These are phyloP conservation scores for Lactarius akahatsu DNA, from an alignment of 768 basidiomycete species.

Conservation along the genomic window DNA sequence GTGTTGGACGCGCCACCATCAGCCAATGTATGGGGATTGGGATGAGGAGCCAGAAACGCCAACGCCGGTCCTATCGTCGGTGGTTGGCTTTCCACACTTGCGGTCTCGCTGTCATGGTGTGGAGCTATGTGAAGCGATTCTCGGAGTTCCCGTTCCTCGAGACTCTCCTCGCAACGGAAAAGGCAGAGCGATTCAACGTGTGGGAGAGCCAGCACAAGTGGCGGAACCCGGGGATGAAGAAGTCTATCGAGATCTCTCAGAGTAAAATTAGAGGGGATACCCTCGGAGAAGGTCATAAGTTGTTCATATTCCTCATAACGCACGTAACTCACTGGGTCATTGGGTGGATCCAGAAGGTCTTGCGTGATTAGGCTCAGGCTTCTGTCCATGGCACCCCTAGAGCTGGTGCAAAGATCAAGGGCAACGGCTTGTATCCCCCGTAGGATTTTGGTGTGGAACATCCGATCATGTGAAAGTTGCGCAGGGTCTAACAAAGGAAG, in stretches of 20 bases:
- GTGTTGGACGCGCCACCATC: background rate
- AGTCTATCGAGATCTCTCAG: constrained; percentile 51
- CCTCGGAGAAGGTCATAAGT: constrained; percentile 2
- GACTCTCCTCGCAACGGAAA: constrained; percentile 59
- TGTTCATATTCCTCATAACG: constrained; percentile 36
- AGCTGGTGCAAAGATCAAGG: constrained; percentile 52
- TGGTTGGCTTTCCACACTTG: background rate
- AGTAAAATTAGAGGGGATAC: constrained; percentile 11
- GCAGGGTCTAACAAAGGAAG: constrained; percentile 57
- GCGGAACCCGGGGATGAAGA: constrained; percentile 78
- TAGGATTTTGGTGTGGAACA: constrained; percentile 47
- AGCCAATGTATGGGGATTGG: background rate
- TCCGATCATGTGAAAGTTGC: constrained; percentile 52
- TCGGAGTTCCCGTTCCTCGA: constrained; percentile 56
- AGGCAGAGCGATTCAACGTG: constrained; percentile 60
- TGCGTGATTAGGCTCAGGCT: constrained; percentile 56
- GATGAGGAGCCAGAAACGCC: background rate
- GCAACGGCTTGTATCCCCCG: constrained; percentile 49
- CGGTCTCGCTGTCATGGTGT: background rate
- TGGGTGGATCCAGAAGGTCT: constrained; percentile 23
- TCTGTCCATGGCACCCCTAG: constrained; percentile 58
- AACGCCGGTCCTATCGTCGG: background rate
- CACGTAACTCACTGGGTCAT: constrained; percentile 35
- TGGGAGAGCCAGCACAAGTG: constrained; percentile 66
- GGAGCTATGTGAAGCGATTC: constrained; percentile 41